Evolutionary conservation across 1,139 yeast species (phyloP), one percentile per base, ranked within the genome.

Genomic region (Saccharomycopsis phalli): DNA sequence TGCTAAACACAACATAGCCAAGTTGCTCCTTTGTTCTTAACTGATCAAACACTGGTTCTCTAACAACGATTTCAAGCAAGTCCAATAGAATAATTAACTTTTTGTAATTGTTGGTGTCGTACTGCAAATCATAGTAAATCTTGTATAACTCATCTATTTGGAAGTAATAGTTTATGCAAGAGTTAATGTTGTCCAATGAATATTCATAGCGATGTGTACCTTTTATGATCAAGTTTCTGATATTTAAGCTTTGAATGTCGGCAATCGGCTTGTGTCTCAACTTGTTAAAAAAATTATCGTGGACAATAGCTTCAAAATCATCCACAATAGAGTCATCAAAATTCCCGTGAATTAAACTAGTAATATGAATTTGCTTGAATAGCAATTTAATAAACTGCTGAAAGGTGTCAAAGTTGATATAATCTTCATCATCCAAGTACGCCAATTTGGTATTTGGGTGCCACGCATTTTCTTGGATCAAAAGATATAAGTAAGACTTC

Each of bases 1-100:
- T 83, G 29, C 93, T 78, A 56, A 84, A 86, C 0, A 91, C 98
- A 46, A 91, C 87, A 54, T 83, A 83, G 2, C 94, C 94, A 28
- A 83, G 66, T 57, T 91, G 97, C 59, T 91, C 98, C 52, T 84
- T 80, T 3, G 98, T 91, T 59, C 98, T 71, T 44, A 91, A 68
- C 49, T 82, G 84, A 56, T 84, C 80, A 59, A 91, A 91, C 41
- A 88, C 82, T 1, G 96, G 96, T 56, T 88, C 97, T 48, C 73
- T 75, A 37, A 81, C 66, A 47, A 87, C 69, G 42, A 83, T 87
- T 0, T 81, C 72, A 37, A 86, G 59, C 40, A 91, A 61, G 39
- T 81, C 87, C 16, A 81, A 67, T 40, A 74, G 55, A 0, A 86
- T 69, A 33, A 67, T 56, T 16, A 54, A 41, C 18, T 55, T 53